Percentiles rank a stretch among this genome's conserved stretches.
Evolutionary conservation across 2,329 filamentous ascomycete genomes (phyloP).

Genomic region (Blastomyces gilchristii): DNA sequence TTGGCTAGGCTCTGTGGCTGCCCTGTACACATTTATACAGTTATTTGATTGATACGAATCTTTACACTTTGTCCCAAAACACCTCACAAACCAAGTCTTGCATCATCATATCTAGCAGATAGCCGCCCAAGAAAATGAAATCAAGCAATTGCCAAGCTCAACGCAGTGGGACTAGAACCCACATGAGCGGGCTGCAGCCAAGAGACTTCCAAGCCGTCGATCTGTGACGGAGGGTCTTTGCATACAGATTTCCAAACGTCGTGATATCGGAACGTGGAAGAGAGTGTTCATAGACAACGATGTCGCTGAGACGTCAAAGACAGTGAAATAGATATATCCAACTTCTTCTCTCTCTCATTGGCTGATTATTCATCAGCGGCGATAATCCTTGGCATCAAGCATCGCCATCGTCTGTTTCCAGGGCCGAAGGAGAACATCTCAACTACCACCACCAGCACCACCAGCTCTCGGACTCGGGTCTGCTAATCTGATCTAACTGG

Average conservation of each 20-base stretch:
- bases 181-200: background rate
- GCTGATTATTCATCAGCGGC: background rate
- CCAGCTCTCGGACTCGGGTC: background rate
- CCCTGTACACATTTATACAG: background rate
- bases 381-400: background rate
- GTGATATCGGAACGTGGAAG: background rate
- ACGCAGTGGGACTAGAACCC: background rate
- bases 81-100: background rate
- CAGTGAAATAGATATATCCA: too few relatives aligned
- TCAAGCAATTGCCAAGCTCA: slow-evolving; percentile 5
- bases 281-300: background rate
- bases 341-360: background rate
- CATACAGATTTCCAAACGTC: background rate
- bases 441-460: background rate
- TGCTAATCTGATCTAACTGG: background rate
- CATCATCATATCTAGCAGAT: background rate
- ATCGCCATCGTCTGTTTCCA: background rate
- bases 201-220: background rate
- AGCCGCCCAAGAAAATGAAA: background rate
- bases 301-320: too few relatives aligned
- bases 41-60: background rate
- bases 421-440: background rate
- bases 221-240: background rate
- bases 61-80: background rate
- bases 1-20: background rate